Evolutionary conservation across 805 yeast genomes (phyloP).

Genomic region (Candida boleticola): DNA sequence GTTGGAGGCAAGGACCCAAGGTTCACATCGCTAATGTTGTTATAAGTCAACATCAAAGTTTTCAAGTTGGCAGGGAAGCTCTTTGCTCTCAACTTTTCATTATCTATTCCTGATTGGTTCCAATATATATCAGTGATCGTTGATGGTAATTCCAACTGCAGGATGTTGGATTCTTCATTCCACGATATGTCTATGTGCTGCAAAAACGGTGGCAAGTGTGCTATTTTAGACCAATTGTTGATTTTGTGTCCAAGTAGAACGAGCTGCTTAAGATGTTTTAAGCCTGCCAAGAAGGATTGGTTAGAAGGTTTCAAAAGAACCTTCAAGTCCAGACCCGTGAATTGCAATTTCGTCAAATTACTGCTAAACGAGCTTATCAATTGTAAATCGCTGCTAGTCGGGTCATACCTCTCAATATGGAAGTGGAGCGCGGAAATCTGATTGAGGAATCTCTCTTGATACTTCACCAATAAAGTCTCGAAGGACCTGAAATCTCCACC

Average conservation of each 20-base stretch:
- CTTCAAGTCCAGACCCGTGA: slow-evolving; percentile 21
- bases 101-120: slow-evolving; percentile 25
- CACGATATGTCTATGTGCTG: slow-evolving; percentile 36
- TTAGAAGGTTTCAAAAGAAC: slow-evolving; percentile 6
- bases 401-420: slow-evolving; percentile 25
- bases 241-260: slow-evolving; percentile 34
- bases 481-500: slow-evolving; percentile 32
- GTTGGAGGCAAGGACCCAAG: slow-evolving; percentile 21
- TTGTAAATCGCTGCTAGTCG: slow-evolving; percentile 16
- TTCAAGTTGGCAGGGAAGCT: slow-evolving; percentile 21
- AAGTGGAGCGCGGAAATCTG: slow-evolving; percentile 21
- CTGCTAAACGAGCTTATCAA: slow-evolving; percentile 20
- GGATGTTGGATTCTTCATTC: slow-evolving; percentile 23
- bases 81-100: slow-evolving; percentile 8
- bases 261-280: slow-evolving; percentile 19
- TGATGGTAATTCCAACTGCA: slow-evolving; percentile 21
- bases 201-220: slow-evolving; percentile 24
- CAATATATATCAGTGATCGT: slow-evolving; percentile 26
- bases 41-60: slow-evolving; percentile 33
- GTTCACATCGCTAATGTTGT: slow-evolving; percentile 22
- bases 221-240: slow-evolving; percentile 22
- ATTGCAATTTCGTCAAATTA: slow-evolving; percentile 29
- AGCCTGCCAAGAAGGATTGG: slow-evolving; percentile 9
- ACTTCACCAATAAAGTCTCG: slow-evolving; percentile 20
- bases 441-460: slow-evolving; percentile 13